Evolutionary conservation across 2,329 filamentous ascomycete genomes (phyloP), one percentile per base, ranked within the genome.

Genomic region (Fusarium verticillioides): DNA sequence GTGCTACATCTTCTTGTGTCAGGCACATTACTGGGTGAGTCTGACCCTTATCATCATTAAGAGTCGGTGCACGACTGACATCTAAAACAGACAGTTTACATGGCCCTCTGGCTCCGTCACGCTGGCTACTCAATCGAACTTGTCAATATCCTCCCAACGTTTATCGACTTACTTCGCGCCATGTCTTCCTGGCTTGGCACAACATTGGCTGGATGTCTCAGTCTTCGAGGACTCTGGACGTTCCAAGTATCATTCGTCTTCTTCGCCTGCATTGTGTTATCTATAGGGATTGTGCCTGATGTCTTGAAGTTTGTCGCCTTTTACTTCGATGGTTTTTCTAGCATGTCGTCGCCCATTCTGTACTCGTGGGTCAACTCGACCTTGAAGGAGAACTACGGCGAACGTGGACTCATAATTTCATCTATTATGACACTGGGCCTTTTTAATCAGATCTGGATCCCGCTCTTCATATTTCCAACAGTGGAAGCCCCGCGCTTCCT

Each of bases 341-440:
- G 63, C 36, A 65, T 65, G 63, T 47, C 63, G 0, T 65, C 63
- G 1, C 63, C 63, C 0, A 65, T 65, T 7, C 63, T 65, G 1
- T 65, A 65, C 5, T 65, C 63, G 0, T 65, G 63, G 63, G 63
- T 65, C 6, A 65, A 65, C n/a, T 47, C 47, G 0, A 65, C 60
- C 0, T 7, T 65, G 1, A 65, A 64, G 0, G 60, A 65, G 0
- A 65, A 64, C 11, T 64, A 65, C 2, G 63, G 60, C 4, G 63
- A 65, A 28, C 4, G 63, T 2, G 60, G 63, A 1, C 47, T 64
- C 13, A 65, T 65, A 0, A 65, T 65, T 4, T 65, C 63, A 2
- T 65, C 63, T 0, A 65, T 65, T 60, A 65, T 65, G 63, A 65
- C 63, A 1, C 18, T 65, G 3, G 63, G 63, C 8, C 64, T 64